Base-by-base conservation (phyloP, 2,329 filamentous ascomycete species). In the Trichoderma atrobrunneum region DNA sequence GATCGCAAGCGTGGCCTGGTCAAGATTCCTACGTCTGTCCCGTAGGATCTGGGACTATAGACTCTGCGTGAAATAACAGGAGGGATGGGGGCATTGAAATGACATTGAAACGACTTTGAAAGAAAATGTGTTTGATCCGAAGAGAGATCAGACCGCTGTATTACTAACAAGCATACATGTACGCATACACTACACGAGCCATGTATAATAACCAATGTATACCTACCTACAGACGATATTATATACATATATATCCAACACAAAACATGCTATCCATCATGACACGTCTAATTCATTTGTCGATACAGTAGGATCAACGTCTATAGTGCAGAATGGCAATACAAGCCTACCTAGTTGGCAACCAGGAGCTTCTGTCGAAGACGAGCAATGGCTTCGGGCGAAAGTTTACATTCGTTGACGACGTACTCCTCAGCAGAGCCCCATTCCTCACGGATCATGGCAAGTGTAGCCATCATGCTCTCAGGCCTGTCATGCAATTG, bases 21-120 rank as follows among this genome's bases (percentile, higher is more conserved):
- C 82, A 92, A 92, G 85, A 92, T 92, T 78, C 90, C 90, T 26
- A 91, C 87, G 43, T 87, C 84, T 68, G 88, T 91, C 70, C 87
- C 86, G 73, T 88, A 63, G 64, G 12, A 8, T 12, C 24, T 32
- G 30, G 39, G 32, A 11, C 24, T 64, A 16, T 28, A 26, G 21
- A 18, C 28, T 54, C 26, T 10, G 28, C 18, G 14, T 56, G 32
- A 54, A 54, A 26, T 26, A n/a, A 54, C 14, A 16, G 54, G 39
- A 5, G 28, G 24, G 54, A 21, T 3, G 24, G 30, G 7, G 28
- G n/a, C n/a, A 48, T 54, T 54, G 48, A 60, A 32, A 26, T 16
- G 26, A 51, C 32, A 6, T 24, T 12, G 34, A 67, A 57, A 26
- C 32, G 32, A 59, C 11, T 24, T 18, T 56, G 14, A 67, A 36